Conservation (phyloP, 495 filamentous ascomycete species). For the Lepraria neglecta region DNA sequence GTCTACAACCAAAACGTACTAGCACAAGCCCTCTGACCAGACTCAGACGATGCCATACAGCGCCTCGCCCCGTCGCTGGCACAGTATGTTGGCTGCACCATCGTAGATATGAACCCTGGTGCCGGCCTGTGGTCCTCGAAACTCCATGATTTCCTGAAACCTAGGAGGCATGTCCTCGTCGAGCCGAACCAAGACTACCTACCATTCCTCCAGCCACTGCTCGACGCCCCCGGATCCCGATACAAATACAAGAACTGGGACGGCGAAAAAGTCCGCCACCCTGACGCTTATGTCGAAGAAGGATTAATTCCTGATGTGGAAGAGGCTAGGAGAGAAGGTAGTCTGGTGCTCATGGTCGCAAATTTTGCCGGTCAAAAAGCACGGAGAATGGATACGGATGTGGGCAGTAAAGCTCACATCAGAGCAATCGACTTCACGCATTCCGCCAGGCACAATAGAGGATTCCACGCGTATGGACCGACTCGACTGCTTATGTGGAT, state of each 20-base stretch:
- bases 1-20: slow-evolving; percentile 24
- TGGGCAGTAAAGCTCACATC: slow-evolving; percentile 27
- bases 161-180: slow-evolving; percentile 72
- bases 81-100: slow-evolving; percentile 61
- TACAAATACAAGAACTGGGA: slow-evolving; percentile 47
- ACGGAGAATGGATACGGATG: slow-evolving; percentile 35
- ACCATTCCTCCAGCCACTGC: slow-evolving; percentile 55
- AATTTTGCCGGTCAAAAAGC: slow-evolving; percentile 40
- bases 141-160: slow-evolving; percentile 65
- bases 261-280: slow-evolving; percentile 43
- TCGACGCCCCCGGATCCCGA: slow-evolving; percentile 47
- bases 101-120: slow-evolving; percentile 82
- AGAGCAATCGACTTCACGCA: slow-evolving; percentile 36
- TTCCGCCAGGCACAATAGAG: slow-evolving; percentile 33
- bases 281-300: slow-evolving; percentile 41
- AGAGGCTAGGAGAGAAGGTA: slow-evolving; percentile 17
- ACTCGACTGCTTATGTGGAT: slow-evolving; percentile 67
- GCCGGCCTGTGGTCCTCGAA: slow-evolving; percentile 66
- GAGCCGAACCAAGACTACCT: slow-evolving; percentile 56
- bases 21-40: slow-evolving; percentile 1
- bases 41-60: slow-evolving; percentile 44
- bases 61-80: slow-evolving; percentile 54
- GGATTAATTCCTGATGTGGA: slow-evolving; percentile 37
- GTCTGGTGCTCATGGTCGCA: slow-evolving; percentile 60
- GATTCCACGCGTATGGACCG: slow-evolving; percentile 58